These are phyloP conservation scores for Moringa oleifera DNA, from an alignment of 345 rosid genomes.

Conservation along the genomic window DNA sequence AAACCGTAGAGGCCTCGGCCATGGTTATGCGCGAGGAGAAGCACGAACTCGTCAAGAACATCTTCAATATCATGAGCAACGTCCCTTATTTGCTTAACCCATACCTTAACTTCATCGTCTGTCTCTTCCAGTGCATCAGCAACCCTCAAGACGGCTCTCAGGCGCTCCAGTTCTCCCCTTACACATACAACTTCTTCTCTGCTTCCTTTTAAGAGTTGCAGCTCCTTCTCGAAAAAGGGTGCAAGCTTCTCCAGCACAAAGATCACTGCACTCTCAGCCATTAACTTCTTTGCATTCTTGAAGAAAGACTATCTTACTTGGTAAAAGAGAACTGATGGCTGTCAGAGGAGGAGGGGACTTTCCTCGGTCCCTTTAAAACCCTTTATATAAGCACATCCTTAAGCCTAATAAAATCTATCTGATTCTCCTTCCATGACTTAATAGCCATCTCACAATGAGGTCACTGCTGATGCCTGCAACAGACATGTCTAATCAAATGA, in stretches of 20 bases:
- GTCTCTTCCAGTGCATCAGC: constrained; percentile 24
- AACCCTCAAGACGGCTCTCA: constrained; percentile 23
- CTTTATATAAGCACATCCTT: too few relatives aligned
- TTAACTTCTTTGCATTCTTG: neutral
- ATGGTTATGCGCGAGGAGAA: constrained; percentile 16
- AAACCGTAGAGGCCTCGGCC: constrained; percentile 11
- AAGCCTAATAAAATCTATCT: too few relatives aligned
- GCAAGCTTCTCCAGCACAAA: constrained; percentile 23
- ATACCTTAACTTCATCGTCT: constrained; percentile 15
- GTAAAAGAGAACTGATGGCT: too few relatives aligned
- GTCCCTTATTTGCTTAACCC: constrained; percentile 33
- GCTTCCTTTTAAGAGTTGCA: constrained; percentile 11
- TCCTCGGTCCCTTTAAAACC: too few relatives aligned
- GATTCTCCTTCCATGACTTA: too few relatives aligned
- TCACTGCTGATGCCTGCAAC: too few relatives aligned
- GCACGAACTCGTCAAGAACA: constrained; percentile 29
- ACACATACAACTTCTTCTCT: constrained; percentile 15
- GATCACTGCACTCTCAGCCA: constrained; percentile 26
- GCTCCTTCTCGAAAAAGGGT: constrained; percentile 17
- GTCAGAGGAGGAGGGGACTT: too few relatives aligned
- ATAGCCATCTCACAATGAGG: too few relatives aligned
- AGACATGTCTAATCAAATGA: too few relatives aligned
- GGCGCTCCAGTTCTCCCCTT: constrained; percentile 21
- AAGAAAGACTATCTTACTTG: too few relatives aligned
- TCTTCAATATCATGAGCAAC: constrained; percentile 31